A percentile compares a stretch with the other conserved stretches of the same genome.
These are phyloP conservation scores for Pichia cactophila DNA, from an alignment of 1,139 yeast species.

Conservation along the genomic window DNA sequence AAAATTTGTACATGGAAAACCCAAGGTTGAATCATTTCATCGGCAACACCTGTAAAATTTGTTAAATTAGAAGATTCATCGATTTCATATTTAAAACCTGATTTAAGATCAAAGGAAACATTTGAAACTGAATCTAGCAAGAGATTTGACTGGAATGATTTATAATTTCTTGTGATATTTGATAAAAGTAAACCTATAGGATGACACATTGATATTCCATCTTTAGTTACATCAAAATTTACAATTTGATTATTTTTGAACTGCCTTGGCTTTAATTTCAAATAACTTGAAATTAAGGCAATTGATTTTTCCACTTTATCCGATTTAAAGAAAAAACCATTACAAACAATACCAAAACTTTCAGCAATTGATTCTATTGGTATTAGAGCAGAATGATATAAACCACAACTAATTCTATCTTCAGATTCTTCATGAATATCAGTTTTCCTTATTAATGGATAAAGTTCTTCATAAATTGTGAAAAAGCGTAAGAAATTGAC, in stretches of 20 bases:
- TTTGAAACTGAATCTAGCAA: constrained; percentile 9
- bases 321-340: constrained; percentile 21
- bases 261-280: constrained; percentile 17
- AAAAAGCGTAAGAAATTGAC: constrained; percentile 18
- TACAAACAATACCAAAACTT: constrained; percentile 34
- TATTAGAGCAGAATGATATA: constrained; percentile 34
- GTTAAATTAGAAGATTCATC: constrained; percentile 26
- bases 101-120: not conserved
- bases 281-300: constrained; percentile 27
- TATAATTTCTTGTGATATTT: constrained; percentile 33
- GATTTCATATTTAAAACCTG: not conserved
- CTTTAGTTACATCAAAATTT: constrained; percentile 30
- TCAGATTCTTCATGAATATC: constrained; percentile 61
- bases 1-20: constrained; percentile 70
- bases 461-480: constrained; percentile 45
- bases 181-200: constrained; percentile 53
- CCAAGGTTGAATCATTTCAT: constrained; percentile 51
- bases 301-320: constrained; percentile 22
- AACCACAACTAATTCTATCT: constrained; percentile 44
- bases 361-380: constrained; percentile 42
- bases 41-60: constrained; percentile 35
- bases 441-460: constrained; percentile 46
- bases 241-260: constrained; percentile 9
- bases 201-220: constrained; percentile 44
- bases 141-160: constrained; percentile 19